Base-by-base conservation (phyloP, 225 moss, liverwort and hornwort species). In the Takakia lepidozioides region DNA sequence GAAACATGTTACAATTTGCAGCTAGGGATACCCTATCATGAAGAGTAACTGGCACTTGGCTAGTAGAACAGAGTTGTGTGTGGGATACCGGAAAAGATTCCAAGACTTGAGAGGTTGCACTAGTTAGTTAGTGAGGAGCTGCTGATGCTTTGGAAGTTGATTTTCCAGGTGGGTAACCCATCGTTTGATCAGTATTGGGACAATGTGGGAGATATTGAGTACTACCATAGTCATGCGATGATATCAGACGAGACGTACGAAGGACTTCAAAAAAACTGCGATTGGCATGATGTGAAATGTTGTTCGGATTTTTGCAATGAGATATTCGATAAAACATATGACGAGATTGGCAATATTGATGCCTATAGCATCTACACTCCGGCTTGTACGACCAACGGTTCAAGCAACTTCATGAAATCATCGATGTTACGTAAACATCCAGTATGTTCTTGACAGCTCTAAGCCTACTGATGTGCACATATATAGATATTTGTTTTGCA, bases 341-440 rank as follows among this genome's bases (percentile, higher is more conserved):
- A 32, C 4, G 51, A 52, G 30, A 30, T 52, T 30, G 71, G 71
- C 27, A 51, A n/a, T n/a, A n/a, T n/a, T n/a, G n/a, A n/a, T n/a
- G n/a, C n/a, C n/a, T n/a, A n/a, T n/a, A n/a, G n/a, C 23, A 66
- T 71, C 43, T 71, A 71, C 47, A 60, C 71, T 23, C 71, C 71
- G 1, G 14, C 10, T 0, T 71, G 71, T 38, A 17, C 17, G 15
- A 3, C 2, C 14, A 38, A 13, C 10, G 38, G 38, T 14, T 14
- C 38, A 3, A 4, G 4, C 17, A 3, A 17, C 10, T 3, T 3
- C 38, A 13, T 14, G 17, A 14, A 13, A 38, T 17, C 38, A 14
- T 38, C 17, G 38, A 13, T n/a, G n/a, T n/a, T 14, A 17, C 14
- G 15, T 3, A 38, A 13, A 38, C 14, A 38, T 13, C 38, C 17